These are phyloP conservation scores for Vaccinium corymbosum DNA, from an alignment of 148 eudicot species.

Conservation along the genomic window DNA sequence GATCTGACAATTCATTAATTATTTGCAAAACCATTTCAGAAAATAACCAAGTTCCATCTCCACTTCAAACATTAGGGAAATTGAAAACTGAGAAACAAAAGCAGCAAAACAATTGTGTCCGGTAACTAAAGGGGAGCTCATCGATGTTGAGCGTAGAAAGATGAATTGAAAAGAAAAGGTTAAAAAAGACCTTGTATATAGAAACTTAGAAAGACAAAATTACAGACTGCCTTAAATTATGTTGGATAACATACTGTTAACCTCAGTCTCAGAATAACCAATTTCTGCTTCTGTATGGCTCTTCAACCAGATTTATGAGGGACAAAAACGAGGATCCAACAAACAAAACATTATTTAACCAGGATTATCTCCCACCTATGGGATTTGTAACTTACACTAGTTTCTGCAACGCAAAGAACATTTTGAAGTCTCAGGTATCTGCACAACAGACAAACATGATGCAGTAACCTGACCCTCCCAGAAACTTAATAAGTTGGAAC, in stretches of 20 bases:
- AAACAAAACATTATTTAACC: background rate
- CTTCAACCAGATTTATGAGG: background rate
- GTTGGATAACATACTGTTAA: background rate
- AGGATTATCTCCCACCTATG: background rate
- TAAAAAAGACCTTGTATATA: background rate
- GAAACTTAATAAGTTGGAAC: background rate
- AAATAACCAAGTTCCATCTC: background rate
- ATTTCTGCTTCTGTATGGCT: background rate
- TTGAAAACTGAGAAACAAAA: background rate
- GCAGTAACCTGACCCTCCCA: background rate
- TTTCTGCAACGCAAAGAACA: slow-evolving; percentile 62
- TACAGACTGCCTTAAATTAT: background rate
- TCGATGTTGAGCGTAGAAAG: background rate
- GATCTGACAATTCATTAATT: background rate
- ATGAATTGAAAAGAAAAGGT: background rate
- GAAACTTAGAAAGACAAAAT: background rate
- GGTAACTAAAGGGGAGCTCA: background rate
- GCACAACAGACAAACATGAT: slow-evolving; percentile 30
- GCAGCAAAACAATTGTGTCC: background rate
- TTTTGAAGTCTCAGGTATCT: slow-evolving; percentile 79
- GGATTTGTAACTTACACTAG: slow-evolving; percentile 55
- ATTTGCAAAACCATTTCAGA: background rate
- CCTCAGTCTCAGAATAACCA: background rate
- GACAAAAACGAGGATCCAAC: slow-evolving; percentile 3
- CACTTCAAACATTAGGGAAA: background rate